Conservation (phyloP, 495 filamentous ascomycete species). For the Entonaema liquescens region DNA sequence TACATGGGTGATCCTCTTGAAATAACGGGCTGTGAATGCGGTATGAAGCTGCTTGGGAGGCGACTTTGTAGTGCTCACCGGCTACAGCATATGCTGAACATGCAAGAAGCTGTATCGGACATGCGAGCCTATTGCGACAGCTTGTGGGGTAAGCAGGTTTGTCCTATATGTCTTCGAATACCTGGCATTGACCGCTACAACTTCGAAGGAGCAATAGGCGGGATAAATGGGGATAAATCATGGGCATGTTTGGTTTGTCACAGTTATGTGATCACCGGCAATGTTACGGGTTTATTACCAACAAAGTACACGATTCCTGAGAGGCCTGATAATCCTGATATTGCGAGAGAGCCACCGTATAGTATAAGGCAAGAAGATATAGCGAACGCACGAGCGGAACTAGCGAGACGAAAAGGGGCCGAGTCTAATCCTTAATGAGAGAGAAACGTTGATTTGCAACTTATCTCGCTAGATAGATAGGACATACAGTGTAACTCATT, state of each 20-base stretch:
- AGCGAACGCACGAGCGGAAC: background rate
- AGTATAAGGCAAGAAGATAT: background rate
- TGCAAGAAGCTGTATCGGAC: background rate
- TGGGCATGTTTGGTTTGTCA: conserved; percentile 24
- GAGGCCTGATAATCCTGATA: background rate
- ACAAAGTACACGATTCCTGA: background rate
- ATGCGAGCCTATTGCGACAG: conserved; percentile 6
- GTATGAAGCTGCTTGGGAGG: conserved; percentile 1
- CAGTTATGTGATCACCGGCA: background rate
- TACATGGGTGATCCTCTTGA: background rate
- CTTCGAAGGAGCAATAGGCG: background rate
- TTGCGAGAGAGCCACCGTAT: background rate
- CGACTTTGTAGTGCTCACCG: conserved; percentile 23
- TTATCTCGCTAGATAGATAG: no score
- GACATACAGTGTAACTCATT: no score
- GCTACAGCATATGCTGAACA: conserved; percentile 9
- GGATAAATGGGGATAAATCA: background rate
- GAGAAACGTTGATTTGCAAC: no score
- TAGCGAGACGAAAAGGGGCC: background rate
- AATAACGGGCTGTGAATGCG: conserved; percentile 17
- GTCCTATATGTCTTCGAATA: conserved; percentile 3
- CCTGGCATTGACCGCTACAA: conserved; percentile 11
- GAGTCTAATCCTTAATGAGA: background rate
- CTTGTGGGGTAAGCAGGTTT: conserved; percentile 13
- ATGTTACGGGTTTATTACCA: background rate